Percentiles rank a stretch among this genome's conserved stretches.
These are phyloP conservation scores for Saitozyma sp. DNA, from an alignment of 768 basidiomycete genomes.

Conservation along the genomic window DNA sequence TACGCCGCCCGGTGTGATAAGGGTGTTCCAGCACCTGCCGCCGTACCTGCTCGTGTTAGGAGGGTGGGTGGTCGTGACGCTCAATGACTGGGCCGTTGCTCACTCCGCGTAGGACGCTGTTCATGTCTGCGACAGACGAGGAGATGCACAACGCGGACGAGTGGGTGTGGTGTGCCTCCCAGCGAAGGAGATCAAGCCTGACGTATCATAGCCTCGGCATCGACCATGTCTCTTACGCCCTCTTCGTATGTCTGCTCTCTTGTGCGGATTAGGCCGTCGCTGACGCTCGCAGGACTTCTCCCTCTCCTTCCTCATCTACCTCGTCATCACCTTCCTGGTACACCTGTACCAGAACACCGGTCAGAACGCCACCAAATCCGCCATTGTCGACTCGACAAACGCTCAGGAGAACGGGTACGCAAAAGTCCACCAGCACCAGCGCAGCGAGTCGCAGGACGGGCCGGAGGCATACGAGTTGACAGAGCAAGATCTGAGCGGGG, in stretches of 20 bases:
- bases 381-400: constrained; percentile 1
- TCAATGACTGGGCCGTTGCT: constrained; percentile 7
- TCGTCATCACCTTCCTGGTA: constrained; percentile 69
- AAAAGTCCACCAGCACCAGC: constrained; percentile 16
- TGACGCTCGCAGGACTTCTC: constrained; percentile 51
- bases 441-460: constrained; percentile 18
- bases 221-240: constrained; percentile 87
- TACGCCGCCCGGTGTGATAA: constrained; percentile 54
- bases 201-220: constrained; percentile 58
- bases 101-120: constrained; percentile 60
- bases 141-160: constrained; percentile 71
- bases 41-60: constrained; percentile 79
- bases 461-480: constrained; percentile 35
- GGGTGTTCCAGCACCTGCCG: constrained; percentile 80
- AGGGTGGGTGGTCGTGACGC: constrained; percentile 58
- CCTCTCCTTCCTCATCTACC: constrained; percentile 75
- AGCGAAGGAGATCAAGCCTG: not conserved
- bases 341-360: constrained; percentile 60
- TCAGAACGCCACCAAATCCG: constrained; percentile 21
- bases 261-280: not conserved
- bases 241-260: constrained; percentile 69
- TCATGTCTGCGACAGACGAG: constrained; percentile 94
- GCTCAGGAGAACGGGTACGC: constrained; percentile 37
- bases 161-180: constrained; percentile 16
- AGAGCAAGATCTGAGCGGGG: constrained; percentile 18